Evolutionary conservation across 768 basidiomycete genomes (phyloP).

Genomic region (Pleurotus cornucopiae): DNA sequence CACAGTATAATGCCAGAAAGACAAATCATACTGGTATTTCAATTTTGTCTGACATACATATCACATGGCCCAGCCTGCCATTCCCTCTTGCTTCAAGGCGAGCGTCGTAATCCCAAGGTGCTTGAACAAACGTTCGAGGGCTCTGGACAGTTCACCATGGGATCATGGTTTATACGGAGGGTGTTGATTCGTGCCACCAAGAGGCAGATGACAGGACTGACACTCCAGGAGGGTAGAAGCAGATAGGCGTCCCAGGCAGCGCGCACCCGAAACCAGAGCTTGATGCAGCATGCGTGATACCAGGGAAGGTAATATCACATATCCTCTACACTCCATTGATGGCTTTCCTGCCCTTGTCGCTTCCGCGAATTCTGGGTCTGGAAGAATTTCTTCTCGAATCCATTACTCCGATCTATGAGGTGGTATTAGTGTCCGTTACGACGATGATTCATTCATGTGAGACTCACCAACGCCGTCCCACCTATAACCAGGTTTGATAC

Average conservation of each 20-base stretch:
- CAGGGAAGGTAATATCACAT: slow-evolving; percentile 40
- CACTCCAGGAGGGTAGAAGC: background rate
- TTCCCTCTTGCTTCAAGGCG: no score
- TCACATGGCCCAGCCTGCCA: background rate
- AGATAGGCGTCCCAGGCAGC: background rate
- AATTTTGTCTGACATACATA: background rate
- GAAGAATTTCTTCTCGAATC: slow-evolving; percentile 92
- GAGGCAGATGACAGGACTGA: background rate
- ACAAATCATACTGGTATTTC: slow-evolving; percentile 2
- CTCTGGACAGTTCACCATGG: background rate
- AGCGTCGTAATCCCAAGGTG: background rate
- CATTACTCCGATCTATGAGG: slow-evolving; percentile 76
- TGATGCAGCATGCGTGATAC: background rate
- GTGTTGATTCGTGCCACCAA: background rate
- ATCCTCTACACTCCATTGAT: slow-evolving; percentile 88
- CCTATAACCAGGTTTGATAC: slow-evolving; percentile 90
- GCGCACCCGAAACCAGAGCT: background rate
- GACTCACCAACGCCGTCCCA: slow-evolving; percentile 96
- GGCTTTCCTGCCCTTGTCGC: slow-evolving; percentile 66
- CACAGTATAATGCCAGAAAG: background rate
- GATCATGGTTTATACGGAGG: no score
- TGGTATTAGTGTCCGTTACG: slow-evolving; percentile 2
- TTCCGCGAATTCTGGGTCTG: slow-evolving; percentile 75
- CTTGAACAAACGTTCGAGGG: background rate
- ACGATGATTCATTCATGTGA: background rate